These are phyloP conservation scores for Stachybotrys elegans DNA, from an alignment of 2,329 filamentous ascomycete species.

Conservation along the genomic window DNA sequence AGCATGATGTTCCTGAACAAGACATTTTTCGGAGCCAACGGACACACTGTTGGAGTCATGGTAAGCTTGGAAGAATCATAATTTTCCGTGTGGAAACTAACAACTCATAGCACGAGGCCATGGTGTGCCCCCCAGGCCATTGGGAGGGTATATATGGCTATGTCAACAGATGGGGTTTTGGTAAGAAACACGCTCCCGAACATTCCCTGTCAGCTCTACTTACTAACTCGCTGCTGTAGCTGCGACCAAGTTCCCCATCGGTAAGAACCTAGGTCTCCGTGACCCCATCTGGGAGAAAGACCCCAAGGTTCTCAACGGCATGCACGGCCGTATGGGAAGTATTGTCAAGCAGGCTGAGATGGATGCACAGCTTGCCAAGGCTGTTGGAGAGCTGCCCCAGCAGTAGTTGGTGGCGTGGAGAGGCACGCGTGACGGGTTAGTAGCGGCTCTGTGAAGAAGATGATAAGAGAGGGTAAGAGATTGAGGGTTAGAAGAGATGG, in stretches of 20 bases:
- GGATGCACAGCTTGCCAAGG: neutral
- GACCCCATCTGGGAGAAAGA: neutral
- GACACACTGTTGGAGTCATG: neutral
- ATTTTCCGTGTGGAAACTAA: neutral
- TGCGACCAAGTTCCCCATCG: neutral
- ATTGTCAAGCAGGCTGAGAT: neutral
- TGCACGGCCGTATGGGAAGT: neutral
- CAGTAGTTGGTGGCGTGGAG: no score
- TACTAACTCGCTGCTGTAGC: neutral
- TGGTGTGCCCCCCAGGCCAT: neutral
- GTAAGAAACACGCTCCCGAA: no score
- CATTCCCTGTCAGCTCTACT: no score
- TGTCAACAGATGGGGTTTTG: neutral
- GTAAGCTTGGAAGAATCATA: neutral
- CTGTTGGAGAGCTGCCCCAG: no score
- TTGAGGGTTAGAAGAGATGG: no score
- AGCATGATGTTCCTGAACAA: neutral
- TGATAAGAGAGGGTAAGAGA: no score
- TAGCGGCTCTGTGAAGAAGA: no score
- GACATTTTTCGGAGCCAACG: neutral
- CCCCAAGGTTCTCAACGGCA: neutral
- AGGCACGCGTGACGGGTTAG: no score
- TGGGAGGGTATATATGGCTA: neutral
- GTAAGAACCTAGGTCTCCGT: neutral
- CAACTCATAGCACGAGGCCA: neutral